Percentiles rank a stretch among this genome's conserved stretches.
Evolutionary conservation across 2,329 filamentous ascomycete species (phyloP).

Genomic region (Fusarium sp.): DNA sequence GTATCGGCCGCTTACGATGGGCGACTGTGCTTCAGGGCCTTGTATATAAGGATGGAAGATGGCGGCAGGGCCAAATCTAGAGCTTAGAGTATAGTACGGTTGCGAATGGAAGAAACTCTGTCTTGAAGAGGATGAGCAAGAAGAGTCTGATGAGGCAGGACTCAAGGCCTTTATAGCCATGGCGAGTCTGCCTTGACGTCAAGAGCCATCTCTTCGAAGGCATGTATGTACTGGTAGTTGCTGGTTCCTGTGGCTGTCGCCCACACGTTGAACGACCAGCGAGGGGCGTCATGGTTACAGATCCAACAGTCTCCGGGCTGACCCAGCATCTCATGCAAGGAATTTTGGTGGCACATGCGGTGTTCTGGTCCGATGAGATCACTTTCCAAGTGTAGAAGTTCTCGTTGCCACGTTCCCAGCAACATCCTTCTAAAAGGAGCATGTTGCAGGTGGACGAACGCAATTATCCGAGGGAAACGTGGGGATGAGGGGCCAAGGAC

Average conservation of each 20-base stretch:
- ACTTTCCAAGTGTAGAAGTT: constrained; percentile 7
- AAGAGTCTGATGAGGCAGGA: neutral
- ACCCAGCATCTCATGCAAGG: constrained; percentile 7
- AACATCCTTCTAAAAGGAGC: constrained; percentile 29
- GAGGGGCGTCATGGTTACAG: constrained; percentile 3
- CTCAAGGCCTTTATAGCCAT: constrained; percentile 22
- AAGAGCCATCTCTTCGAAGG: neutral
- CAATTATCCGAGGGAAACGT: constrained; percentile 31
- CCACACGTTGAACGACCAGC: neutral
- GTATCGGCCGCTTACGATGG: constrained; percentile 4
- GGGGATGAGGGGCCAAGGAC: constrained; percentile 6
- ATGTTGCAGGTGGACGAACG: constrained; percentile 33
- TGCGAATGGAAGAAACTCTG: neutral
- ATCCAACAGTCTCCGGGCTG: constrained; percentile 11
- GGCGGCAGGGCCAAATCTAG: neutral
- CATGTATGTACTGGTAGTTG: neutral
- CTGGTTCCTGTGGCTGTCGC: constrained; percentile 8
- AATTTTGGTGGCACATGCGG: constrained; percentile 5
- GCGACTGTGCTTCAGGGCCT: neutral
- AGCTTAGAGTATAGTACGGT: neutral
- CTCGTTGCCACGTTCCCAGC: constrained; percentile 11
- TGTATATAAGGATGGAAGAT: neutral
- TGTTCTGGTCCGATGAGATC: constrained; percentile 11
- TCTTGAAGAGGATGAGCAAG: neutral
- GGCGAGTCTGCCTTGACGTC: neutral